A percentile compares a stretch with the other conserved stretches of the same genome.
Conservation (phyloP, 1,139 yeast species). For the Lipomyces yarrowii region DNA sequence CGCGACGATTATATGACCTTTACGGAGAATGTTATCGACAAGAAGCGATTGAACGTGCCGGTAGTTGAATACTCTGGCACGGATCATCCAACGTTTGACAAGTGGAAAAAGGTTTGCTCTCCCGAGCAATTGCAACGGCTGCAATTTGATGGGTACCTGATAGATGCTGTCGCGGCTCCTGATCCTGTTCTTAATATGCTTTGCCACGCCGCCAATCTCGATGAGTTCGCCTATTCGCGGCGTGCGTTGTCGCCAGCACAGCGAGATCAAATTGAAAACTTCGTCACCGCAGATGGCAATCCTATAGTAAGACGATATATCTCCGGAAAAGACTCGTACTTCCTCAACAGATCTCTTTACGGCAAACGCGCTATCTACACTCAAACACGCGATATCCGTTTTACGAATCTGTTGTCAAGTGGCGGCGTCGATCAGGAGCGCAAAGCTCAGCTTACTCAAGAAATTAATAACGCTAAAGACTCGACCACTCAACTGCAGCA, state of each 20-base stretch:
- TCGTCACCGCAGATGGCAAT: constrained; percentile 45
- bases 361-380: constrained; percentile 23
- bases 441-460: constrained; percentile 3
- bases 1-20: constrained; percentile 51
- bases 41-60: constrained; percentile 46
- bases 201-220: constrained; percentile 59
- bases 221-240: constrained; percentile 58
- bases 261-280: constrained; percentile 45
- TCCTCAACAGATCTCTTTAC: constrained; percentile 53
- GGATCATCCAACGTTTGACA: constrained; percentile 32
- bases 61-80: constrained; percentile 49
- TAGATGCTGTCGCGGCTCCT: constrained; percentile 78
- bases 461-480: constrained; percentile 2
- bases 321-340: constrained; percentile 59
- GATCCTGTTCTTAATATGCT: constrained; percentile 72
- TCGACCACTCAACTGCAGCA: neutral
- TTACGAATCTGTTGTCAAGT: neutral
- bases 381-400: constrained; percentile 7
- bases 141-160: constrained; percentile 81
- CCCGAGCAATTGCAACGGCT: constrained; percentile 46
- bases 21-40: constrained; percentile 48
- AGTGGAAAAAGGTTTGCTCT: constrained; percentile 41
- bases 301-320: constrained; percentile 59
- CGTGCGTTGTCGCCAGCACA: constrained; percentile 49
- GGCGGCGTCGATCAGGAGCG: constrained; percentile 16